Percentiles rank a stretch among this genome's conserved stretches.
These are phyloP conservation scores for Sporothrix luriei DNA, from an alignment of 2,329 filamentous ascomycete species.

Conservation along the genomic window DNA sequence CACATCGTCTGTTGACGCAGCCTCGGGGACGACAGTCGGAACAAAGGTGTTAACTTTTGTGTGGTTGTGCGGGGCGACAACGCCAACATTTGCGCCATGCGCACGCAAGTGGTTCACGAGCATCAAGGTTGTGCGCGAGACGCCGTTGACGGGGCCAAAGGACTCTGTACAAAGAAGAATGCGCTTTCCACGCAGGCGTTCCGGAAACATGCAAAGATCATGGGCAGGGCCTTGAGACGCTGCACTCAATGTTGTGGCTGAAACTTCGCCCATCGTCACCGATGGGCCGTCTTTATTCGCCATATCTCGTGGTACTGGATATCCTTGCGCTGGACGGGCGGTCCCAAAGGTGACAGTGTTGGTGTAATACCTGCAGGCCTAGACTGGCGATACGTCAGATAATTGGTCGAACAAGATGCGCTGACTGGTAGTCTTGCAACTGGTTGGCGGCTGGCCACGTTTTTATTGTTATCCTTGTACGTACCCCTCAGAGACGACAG, in stretches of 20 bases:
- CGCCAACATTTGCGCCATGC: slow-evolving; percentile 66
- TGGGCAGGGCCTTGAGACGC: slow-evolving; percentile 37
- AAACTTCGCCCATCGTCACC: not conserved
- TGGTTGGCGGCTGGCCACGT: slow-evolving; percentile 20
- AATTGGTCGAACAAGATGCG: not conserved
- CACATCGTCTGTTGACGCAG: slow-evolving; percentile 29
- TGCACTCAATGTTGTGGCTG: not conserved
- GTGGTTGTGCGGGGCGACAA: slow-evolving; percentile 65
- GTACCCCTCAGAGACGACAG: slow-evolving; percentile 22
- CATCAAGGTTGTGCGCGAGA: slow-evolving; percentile 69
- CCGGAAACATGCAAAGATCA: slow-evolving; percentile 52
- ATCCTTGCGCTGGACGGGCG: not conserved
- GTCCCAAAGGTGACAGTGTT: not conserved
- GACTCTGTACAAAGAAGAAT: slow-evolving; percentile 71
- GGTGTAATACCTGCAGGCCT: not conserved
- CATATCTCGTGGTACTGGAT: not conserved
- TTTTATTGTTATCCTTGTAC: slow-evolving; percentile 20
- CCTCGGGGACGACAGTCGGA: slow-evolving; percentile 43
- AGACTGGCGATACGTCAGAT: not conserved
- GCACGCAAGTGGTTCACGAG: slow-evolving; percentile 66
- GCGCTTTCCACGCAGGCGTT: slow-evolving; percentile 59
- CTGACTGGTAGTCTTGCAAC: not conserved
- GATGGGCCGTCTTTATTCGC: not conserved
- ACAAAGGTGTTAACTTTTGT: slow-evolving; percentile 59
- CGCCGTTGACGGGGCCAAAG: slow-evolving; percentile 73